phyloP scores from a whole-genome alignment of 768 basidiomycete species.

The Lentinula detonsa region DNA sequence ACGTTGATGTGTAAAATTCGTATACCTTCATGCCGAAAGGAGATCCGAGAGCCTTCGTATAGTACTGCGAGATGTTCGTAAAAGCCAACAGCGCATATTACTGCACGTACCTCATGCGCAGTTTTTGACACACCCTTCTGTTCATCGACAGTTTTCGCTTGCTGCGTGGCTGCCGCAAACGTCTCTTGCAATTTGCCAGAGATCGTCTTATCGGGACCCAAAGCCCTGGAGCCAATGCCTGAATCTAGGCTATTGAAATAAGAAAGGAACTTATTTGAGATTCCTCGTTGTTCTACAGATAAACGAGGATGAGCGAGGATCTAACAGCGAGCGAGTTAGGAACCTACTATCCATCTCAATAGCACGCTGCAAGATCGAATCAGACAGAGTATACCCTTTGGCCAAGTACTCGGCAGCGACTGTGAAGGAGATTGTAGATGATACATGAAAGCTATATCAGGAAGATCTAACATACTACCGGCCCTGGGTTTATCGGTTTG shows the following conservation, averaged over 20 bases:
- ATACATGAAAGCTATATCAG: neutral
- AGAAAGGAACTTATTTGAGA: slow-evolving; percentile 75
- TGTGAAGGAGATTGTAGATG: slow-evolving; percentile 17
- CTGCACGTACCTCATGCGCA: slow-evolving; percentile 55
- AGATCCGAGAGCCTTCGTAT: slow-evolving; percentile 67
- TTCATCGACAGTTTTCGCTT: slow-evolving; percentile 74
- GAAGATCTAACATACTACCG: slow-evolving; percentile 47
- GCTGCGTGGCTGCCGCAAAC: slow-evolving; percentile 56
- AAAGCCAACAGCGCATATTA: neutral
- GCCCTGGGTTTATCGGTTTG: slow-evolving; percentile 92
- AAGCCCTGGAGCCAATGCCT: slow-evolving; percentile 57
- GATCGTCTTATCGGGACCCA: slow-evolving; percentile 80
- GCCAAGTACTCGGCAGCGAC: slow-evolving; percentile 95
- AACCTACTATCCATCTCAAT: slow-evolving; percentile 70
- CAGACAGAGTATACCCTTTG: slow-evolving; percentile 78
- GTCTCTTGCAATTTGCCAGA: slow-evolving; percentile 66
- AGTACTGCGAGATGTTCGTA: slow-evolving; percentile 48
- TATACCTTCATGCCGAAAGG: slow-evolving; percentile 72
- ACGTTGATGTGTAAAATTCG: slow-evolving; percentile 80
- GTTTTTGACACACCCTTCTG: slow-evolving; percentile 69
- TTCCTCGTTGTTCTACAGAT: slow-evolving; percentile 68
- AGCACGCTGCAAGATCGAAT: slow-evolving; percentile 69
- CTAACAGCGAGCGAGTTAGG: neutral
- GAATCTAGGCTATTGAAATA: slow-evolving; percentile 75
- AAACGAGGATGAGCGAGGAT: too few species aligned